Evolutionary conservation across 2,329 filamentous ascomycete species (phyloP).

Genomic region (Trichoderma endophyticum): DNA sequence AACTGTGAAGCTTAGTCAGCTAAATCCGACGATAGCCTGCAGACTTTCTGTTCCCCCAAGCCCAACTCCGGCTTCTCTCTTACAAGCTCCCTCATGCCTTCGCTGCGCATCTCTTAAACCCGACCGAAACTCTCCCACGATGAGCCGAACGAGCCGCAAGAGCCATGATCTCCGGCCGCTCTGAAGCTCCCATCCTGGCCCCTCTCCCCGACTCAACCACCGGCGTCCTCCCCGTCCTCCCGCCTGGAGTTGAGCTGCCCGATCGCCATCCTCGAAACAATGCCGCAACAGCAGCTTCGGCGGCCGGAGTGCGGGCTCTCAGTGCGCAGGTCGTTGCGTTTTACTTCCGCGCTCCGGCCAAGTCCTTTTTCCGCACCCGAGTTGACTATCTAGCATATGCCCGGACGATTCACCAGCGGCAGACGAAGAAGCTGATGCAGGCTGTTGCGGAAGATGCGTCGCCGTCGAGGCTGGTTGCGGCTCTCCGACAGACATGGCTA

Average conservation of each 20-base stretch:
- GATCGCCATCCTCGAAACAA: slow-evolving; percentile 51
- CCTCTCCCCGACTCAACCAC: slow-evolving; percentile 28
- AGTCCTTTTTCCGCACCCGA: slow-evolving; percentile 85
- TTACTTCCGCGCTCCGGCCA: slow-evolving; percentile 87
- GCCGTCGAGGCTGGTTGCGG: slow-evolving; percentile 32
- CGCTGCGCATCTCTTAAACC: not conserved
- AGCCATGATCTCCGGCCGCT: slow-evolving; percentile 36
- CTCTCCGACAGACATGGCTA: slow-evolving; percentile 42
- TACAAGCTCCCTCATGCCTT: not conserved
- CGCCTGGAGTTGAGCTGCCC: slow-evolving; percentile 40
- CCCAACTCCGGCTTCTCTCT: not conserved
- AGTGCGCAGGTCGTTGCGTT: slow-evolving; percentile 83
- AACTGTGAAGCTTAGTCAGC: not conserved
- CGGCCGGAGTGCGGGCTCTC: slow-evolving; percentile 77
- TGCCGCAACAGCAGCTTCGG: slow-evolving; percentile 70
- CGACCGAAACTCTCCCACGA: slow-evolving; percentile 21
- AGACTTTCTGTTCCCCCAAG: not conserved
- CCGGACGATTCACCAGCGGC: slow-evolving; percentile 47
- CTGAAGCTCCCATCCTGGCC: slow-evolving; percentile 30
- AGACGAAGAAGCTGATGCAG: slow-evolving; percentile 37
- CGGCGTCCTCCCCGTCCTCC: slow-evolving; percentile 46
- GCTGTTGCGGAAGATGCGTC: slow-evolving; percentile 36
- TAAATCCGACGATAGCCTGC: not conserved
- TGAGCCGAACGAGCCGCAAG: slow-evolving; percentile 33
- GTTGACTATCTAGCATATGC: slow-evolving; percentile 75